A percentile compares a stretch with the other conserved stretches of the same genome.
phyloP scores from a whole-genome alignment of 2,329 filamentous ascomycete species.

The Paraphaeosphaeria minitans region DNA sequence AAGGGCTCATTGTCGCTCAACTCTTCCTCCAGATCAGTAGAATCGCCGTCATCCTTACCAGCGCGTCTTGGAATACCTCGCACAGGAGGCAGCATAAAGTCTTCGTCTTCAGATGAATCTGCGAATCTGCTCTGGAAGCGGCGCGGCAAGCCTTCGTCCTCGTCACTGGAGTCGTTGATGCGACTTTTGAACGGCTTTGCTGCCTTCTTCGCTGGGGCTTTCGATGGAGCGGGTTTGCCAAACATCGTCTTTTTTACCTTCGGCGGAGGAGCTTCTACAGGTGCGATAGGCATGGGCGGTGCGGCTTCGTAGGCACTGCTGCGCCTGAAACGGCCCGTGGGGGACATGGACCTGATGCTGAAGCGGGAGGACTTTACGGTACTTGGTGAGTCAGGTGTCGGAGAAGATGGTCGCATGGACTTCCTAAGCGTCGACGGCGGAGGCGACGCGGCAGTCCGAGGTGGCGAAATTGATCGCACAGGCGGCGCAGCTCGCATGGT shows the following conservation, averaged over 20 bases:
- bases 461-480: conserved; percentile 51
- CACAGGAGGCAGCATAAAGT: conserved; percentile 52
- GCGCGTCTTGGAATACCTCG: conserved; percentile 64
- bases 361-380: conserved; percentile 58
- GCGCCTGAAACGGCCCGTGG: conserved; percentile 60
- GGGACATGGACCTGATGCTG: conserved; percentile 73
- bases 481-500: conserved; percentile 47
- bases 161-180: conserved; percentile 74
- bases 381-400: conserved; percentile 31
- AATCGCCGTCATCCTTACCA: conserved; percentile 62
- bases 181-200: conserved; percentile 50
- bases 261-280: conserved; percentile 21
- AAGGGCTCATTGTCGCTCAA: conserved; percentile 42
- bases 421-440: conserved; percentile 34
- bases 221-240: conserved; percentile 29
- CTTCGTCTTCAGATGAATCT: conserved; percentile 58
- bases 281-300: conserved; percentile 16
- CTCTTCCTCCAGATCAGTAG: conserved; percentile 57
- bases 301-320: conserved; percentile 25
- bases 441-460: conserved; percentile 23
- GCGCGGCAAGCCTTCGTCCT: conserved; percentile 44
- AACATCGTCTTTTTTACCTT: conserved; percentile 26
- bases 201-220: conserved; percentile 20
- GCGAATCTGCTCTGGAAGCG: conserved; percentile 55
- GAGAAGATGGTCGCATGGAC: conserved; percentile 42